Percentiles rank a stretch among this genome's conserved stretches.
Conservation (phyloP, 1,139 yeast genomes). For the Protomyces inundatus region DNA sequence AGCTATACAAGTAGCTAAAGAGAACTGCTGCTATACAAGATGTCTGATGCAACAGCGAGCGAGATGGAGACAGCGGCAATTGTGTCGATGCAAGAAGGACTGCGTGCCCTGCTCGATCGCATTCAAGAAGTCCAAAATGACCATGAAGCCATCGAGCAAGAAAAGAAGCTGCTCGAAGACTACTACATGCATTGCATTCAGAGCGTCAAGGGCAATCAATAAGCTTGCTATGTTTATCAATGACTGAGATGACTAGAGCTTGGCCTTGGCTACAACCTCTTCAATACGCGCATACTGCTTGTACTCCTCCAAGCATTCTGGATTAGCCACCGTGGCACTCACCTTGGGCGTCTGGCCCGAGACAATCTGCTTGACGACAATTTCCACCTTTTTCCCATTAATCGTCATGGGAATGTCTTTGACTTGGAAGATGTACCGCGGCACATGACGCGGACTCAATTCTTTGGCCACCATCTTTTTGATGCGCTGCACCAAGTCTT, state of each 20-base stretch:
- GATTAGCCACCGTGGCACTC: conserved; percentile 33
- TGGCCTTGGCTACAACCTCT: neutral
- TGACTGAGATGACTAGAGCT: neutral
- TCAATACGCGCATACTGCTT: conserved; percentile 29
- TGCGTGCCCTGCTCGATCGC: conserved; percentile 12
- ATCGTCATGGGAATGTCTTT: conserved; percentile 33
- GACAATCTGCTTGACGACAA: conserved; percentile 32
- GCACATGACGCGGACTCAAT: conserved; percentile 33
- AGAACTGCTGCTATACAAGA: neutral
- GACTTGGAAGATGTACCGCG: conserved; percentile 31
- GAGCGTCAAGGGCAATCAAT: conserved; percentile 8
- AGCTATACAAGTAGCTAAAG: neutral
- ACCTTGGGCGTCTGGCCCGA: conserved; percentile 30
- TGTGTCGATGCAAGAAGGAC: conserved; percentile 7
- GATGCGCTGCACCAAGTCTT: conserved; percentile 27
- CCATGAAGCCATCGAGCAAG: conserved; percentile 4
- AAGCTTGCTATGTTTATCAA: neutral
- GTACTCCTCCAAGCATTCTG: conserved; percentile 32
- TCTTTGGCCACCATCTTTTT: conserved; percentile 29
- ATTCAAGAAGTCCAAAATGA: conserved; percentile 15
- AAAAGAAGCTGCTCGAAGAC: conserved; percentile 18
- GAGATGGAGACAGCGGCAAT: conserved; percentile 4
- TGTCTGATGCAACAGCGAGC: neutral
- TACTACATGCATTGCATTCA: conserved; percentile 11
- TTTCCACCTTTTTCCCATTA: conserved; percentile 34